Conservation (phyloP, 768 basidiomycete genomes). For the Trametes cingulata region DNA sequence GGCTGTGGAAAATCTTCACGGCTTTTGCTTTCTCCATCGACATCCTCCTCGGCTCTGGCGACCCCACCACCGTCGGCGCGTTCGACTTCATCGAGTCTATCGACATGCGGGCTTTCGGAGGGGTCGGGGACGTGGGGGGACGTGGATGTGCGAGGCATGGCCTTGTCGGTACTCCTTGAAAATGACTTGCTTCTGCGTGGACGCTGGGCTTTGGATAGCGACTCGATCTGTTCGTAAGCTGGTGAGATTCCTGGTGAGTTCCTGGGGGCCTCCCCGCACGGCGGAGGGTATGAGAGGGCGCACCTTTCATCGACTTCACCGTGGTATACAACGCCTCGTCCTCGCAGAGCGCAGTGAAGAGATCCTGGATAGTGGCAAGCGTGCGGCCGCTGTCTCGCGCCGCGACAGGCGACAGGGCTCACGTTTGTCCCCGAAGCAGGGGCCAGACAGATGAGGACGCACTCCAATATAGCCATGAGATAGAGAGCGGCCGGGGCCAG, state of each 20-base stretch:
- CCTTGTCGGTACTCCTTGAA: constrained; percentile 50
- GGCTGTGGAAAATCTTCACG: constrained; percentile 62
- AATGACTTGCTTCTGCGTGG: constrained; percentile 71
- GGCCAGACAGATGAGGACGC: constrained; percentile 39
- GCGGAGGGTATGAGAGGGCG: constrained; percentile 23
- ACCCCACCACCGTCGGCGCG: constrained; percentile 22
- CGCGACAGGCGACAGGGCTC: constrained; percentile 77
- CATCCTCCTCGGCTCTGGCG: constrained; percentile 39
- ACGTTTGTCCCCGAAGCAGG: constrained; percentile 51
- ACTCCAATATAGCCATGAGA: constrained; percentile 93
- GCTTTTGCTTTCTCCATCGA: constrained; percentile 67
- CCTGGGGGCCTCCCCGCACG: not conserved
- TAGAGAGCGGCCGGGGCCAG: constrained; percentile 85
- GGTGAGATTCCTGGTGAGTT: not conserved
- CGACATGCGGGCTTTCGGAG: constrained; percentile 32
- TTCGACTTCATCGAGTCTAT: constrained; percentile 40
- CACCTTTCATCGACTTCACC: constrained; percentile 87
- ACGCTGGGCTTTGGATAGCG: constrained; percentile 56
- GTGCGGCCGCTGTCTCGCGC: constrained; percentile 83
- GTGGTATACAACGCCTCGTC: constrained; percentile 84
- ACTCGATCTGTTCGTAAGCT: constrained; percentile 83
- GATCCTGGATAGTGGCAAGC: constrained; percentile 72
- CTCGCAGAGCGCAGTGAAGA: constrained; percentile 90
- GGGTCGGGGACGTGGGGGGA: constrained; percentile 45
- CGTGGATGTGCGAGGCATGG: constrained; percentile 42